Evolutionary conservation across 2,329 filamentous ascomycete genomes (phyloP).

Genomic region (Ambrosiella xylebori): DNA sequence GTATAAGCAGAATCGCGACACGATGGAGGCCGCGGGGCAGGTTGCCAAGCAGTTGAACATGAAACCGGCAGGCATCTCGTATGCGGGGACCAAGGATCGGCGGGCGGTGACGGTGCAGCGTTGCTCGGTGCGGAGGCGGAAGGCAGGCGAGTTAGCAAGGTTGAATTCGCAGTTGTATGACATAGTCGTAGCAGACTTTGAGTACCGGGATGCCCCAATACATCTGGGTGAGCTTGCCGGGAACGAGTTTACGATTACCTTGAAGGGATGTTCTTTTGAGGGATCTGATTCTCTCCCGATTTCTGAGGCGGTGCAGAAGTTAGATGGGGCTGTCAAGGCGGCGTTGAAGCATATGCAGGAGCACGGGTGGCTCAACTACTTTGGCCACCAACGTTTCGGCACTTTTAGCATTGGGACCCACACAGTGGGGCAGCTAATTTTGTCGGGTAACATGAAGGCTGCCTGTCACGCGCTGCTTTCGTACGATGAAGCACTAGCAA

Average conservation of each 20-base stretch:
- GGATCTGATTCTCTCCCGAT: constrained; percentile 15
- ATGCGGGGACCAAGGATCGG: constrained; percentile 78
- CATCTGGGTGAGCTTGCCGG: constrained; percentile 70
- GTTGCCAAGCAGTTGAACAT: constrained; percentile 57
- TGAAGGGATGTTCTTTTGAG: constrained; percentile 52
- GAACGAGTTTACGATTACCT: constrained; percentile 83
- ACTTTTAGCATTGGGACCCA: constrained; percentile 78
- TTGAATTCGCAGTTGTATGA: constrained; percentile 47
- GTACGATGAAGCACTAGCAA: constrained; percentile 47
- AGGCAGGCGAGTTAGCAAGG: constrained; percentile 41
- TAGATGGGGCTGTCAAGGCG: constrained; percentile 28
- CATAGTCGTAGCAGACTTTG: constrained; percentile 61
- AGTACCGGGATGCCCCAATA: constrained; percentile 53
- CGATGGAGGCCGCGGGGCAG: constrained; percentile 73
- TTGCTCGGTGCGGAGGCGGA: constrained; percentile 43
- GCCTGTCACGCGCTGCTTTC: constrained; percentile 63
- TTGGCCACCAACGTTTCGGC: constrained; percentile 90
- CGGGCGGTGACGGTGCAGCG: constrained; percentile 74
- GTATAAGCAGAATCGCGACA: constrained; percentile 95
- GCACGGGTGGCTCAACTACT: constrained; percentile 92
- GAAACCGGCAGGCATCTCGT: constrained; percentile 55
- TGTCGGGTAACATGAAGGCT: constrained; percentile 63
- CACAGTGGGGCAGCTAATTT: constrained; percentile 64
- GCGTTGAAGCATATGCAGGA: constrained; percentile 50
- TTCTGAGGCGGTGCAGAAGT: constrained; percentile 18